These are phyloP conservation scores for Capronia epimyces DNA, from an alignment of 2,329 filamentous ascomycete species.

Conservation along the genomic window DNA sequence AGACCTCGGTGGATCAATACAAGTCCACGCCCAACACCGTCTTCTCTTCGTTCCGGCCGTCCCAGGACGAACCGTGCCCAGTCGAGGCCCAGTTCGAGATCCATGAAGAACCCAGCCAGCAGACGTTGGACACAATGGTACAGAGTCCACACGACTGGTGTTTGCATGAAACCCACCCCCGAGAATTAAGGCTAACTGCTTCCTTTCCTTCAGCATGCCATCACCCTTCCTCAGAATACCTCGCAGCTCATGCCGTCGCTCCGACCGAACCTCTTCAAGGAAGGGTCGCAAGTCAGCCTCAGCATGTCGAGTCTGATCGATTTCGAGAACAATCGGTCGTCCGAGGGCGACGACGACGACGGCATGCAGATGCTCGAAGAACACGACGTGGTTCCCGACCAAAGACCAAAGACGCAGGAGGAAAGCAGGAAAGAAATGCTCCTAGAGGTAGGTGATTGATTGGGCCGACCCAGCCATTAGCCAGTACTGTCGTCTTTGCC, in stretches of 20 bases:
- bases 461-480: no score
- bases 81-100: constrained; percentile 28
- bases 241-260: constrained; percentile 19
- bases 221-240: constrained; percentile 20
- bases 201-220: constrained; percentile 17
- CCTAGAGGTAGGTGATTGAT: no score
- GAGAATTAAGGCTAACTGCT: background rate
- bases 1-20: constrained; percentile 6
- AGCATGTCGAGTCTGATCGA: constrained; percentile 29
- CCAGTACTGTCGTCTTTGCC: no score
- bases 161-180: no score
- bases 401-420: constrained; percentile 30
- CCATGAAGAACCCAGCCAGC: constrained; percentile 29
- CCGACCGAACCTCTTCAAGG: constrained; percentile 17
- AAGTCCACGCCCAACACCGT: constrained; percentile 17
- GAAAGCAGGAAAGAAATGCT: constrained; percentile 25
- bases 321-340: constrained; percentile 24
- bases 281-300: constrained; percentile 25
- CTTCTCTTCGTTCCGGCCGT: constrained; percentile 20
- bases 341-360: constrained; percentile 15
- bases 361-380: constrained; percentile 32
- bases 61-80: constrained; percentile 21
- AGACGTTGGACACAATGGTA: constrained; percentile 28
- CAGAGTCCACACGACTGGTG: background rate
- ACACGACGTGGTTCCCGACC: constrained; percentile 25